A percentile compares a stretch with the other conserved stretches of the same genome.
Conservation (phyloP, 345 rosid genomes). For the Syzygium grande region DNA sequence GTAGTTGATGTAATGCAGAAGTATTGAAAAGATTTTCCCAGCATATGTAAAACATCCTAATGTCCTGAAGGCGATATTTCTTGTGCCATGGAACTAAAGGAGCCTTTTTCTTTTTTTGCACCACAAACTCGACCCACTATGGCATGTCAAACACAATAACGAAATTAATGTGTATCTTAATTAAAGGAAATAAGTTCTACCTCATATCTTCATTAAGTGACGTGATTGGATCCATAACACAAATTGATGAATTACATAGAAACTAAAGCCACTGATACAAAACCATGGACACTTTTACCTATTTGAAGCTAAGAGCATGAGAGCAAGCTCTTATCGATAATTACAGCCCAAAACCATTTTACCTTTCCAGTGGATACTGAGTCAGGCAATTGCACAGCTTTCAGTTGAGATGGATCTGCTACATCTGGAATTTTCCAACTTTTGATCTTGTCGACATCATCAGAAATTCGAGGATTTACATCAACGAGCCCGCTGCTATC, state of each 20-base stretch:
- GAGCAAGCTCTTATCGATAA: neutral
- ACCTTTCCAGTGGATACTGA: conserved; percentile 30
- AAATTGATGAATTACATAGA: neutral
- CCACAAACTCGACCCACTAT: neutral
- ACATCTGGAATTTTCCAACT: conserved; percentile 42
- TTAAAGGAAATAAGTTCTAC: neutral
- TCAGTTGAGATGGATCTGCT: conserved; percentile 29
- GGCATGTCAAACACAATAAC: too few species aligned
- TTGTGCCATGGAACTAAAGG: neutral
- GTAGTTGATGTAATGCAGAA: neutral
- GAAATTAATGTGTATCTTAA: neutral
- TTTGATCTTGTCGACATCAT: conserved; percentile 31
- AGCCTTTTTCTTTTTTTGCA: neutral
- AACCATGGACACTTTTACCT: neutral
- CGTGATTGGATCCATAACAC: neutral
- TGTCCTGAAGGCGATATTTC: neutral
- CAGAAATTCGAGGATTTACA: conserved; percentile 35
- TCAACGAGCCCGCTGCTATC: conserved; percentile 34
- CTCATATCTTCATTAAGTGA: neutral
- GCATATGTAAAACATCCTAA: neutral
- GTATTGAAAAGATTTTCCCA: neutral
- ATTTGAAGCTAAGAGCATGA: neutral
- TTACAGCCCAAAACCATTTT: neutral
- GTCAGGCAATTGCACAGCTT: conserved; percentile 36
- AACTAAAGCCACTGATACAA: neutral